A percentile compares a stretch with the other conserved stretches of the same genome.
Evolutionary conservation across 1,284 basidiomycete species (phyloP).

Genomic region (Pseudozyma thailandica): DNA sequence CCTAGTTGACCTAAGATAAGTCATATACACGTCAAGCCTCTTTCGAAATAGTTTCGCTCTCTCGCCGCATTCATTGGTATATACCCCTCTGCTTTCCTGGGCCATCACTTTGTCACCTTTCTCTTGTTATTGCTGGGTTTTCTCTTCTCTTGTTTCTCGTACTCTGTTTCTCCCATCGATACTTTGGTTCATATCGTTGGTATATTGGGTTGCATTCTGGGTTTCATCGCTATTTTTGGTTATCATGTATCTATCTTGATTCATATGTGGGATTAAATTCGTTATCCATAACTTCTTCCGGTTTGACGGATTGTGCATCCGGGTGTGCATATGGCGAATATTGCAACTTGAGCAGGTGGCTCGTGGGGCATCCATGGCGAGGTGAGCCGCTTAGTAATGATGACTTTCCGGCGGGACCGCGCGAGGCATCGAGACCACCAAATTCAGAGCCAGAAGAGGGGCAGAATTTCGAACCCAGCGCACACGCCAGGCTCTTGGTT

Average conservation of each 20-base stretch:
- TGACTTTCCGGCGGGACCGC: no score
- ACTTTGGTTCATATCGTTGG: background rate
- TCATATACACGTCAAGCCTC: constrained; percentile 17
- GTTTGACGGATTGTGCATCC: no score
- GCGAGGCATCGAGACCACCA: background rate
- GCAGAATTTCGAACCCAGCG: constrained; percentile 12
- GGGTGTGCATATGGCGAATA: no score
- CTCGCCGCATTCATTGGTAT: constrained; percentile 1
- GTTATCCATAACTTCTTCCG: no score
- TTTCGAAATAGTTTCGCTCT: constrained; percentile 5
- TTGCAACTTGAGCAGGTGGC: no score
- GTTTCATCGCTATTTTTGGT: background rate
- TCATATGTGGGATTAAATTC: background rate
- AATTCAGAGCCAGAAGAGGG: constrained; percentile 6
- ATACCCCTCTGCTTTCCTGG: background rate
- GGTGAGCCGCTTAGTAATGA: background rate
- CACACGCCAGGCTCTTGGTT: constrained; percentile 4
- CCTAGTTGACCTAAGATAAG: background rate
- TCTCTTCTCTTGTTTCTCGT: background rate
- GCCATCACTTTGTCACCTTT: constrained; percentile 1
- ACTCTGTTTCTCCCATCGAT: constrained; percentile 4
- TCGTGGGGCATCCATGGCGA: no score
- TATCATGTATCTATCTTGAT: constrained; percentile 12
- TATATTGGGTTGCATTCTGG: background rate
- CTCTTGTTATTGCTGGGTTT: background rate